These are phyloP conservation scores for Arxiozyma telluris DNA, from an alignment of 1,139 yeast genomes.

Conservation along the genomic window DNA sequence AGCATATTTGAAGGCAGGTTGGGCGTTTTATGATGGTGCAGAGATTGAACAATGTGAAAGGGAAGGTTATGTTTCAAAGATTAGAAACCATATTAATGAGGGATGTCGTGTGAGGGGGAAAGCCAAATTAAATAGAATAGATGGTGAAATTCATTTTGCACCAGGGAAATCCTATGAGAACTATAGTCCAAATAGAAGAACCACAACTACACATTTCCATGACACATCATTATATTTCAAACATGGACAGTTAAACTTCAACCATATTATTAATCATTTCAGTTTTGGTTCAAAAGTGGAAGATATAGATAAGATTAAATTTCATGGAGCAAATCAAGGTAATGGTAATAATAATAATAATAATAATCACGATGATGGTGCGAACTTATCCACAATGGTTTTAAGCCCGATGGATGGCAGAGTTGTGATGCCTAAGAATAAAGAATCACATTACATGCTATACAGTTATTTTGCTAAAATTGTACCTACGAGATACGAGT, in stretches of 20 bases:
- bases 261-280: conserved; percentile 69
- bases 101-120: conserved; percentile 84
- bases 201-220: conserved; percentile 49
- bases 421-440: conserved; percentile 33
- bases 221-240: conserved; percentile 66
- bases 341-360: neutral
- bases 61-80: conserved; percentile 66
- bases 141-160: conserved; percentile 90
- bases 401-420: conserved; percentile 69
- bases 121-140: conserved; percentile 72
- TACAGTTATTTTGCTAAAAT: conserved; percentile 78
- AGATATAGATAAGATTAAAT: conserved; percentile 14
- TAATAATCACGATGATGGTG: conserved; percentile 18
- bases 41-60: conserved; percentile 82
- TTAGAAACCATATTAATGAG: conserved; percentile 56
- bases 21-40: conserved; percentile 88
- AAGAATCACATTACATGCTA: conserved; percentile 45
- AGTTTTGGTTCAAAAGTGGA: conserved; percentile 67
- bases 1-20: conserved; percentile 67
- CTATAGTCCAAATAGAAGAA: conserved; percentile 28
- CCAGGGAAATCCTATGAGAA: conserved; percentile 65
- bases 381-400: conserved; percentile 27
- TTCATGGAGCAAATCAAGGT: neutral
- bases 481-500: conserved; percentile 78
- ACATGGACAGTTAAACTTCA: conserved; percentile 50